These are phyloP conservation scores for Paramecium pentaurelia DNA, from an alignment of 73 alveolate genomes.

Conservation along the genomic window DNA sequence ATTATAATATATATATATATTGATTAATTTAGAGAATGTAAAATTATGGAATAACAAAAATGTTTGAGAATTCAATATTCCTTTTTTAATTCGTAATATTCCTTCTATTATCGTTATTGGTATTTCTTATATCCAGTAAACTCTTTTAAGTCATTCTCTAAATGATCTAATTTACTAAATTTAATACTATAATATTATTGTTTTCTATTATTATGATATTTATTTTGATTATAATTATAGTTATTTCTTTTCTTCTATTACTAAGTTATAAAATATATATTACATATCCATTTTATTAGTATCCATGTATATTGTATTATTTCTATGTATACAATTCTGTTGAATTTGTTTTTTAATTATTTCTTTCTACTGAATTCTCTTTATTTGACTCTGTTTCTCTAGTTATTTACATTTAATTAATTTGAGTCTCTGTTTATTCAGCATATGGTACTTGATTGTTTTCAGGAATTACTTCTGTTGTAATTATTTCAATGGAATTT, in stretches of 20 bases:
- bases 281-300: background rate
- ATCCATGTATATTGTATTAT: background rate
- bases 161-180: background rate
- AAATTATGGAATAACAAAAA: background rate
- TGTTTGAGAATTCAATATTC: background rate
- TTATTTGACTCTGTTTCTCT: slow-evolving; percentile 17
- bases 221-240: background rate
- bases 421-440: background rate
- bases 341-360: background rate
- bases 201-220: background rate
- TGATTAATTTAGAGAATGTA: background rate
- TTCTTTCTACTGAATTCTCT: slow-evolving; percentile 13
- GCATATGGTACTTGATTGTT: background rate
- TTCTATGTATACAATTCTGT: background rate
- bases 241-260: background rate
- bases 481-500: background rate
- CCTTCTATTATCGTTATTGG: background rate
- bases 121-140: background rate
- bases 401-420: background rate
- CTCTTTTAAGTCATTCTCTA: slow-evolving; percentile 18
- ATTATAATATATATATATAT: background rate
- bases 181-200: background rate
- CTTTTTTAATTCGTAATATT: background rate
- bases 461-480: background rate
- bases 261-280: background rate